Evolutionary conservation across 495 filamentous ascomycete genomes (phyloP), one percentile per base, ranked within the genome.

Genomic region (Penicillium verhagenii): DNA sequence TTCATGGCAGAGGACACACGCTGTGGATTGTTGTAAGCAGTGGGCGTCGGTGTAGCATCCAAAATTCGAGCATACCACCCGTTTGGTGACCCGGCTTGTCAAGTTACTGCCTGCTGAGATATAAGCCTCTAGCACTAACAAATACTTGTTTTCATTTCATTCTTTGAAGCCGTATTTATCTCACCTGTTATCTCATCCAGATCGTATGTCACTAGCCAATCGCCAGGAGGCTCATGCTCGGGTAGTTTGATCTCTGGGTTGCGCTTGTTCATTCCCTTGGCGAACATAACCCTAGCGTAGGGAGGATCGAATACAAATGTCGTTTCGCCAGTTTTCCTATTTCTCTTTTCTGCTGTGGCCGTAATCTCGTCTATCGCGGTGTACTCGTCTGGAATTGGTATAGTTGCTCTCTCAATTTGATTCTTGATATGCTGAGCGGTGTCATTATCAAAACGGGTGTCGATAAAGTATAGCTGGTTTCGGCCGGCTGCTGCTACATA

Each of bases 191-290:
- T 40, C 4, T 52, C 16, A 5, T 33, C 33, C 19, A 57, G 14
- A 23, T 61, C 54, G 19, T 57, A 61, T 26, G 54, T 47, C 18
- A 57, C 58, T 16, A 53, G 19, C 58, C 53, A 54, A 51, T 61
- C 50, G 28, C 54, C 58, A 14, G 37, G 39, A 7, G 54, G 49
- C 47, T 61, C 50, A 54, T 57, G 45, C 42, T 57, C 50, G 38
- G 58, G 50, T 21, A 61, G 19, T 47, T 57, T 61, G 29, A 54
- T 28, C 6, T 54, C 54, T 3, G 54, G 50, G 28, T 61, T 57
- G 21, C 21, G 49, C 39, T 21, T 61, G 9, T 57, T 61, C 14
- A 61, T 61, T 24, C 28, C 45, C 37, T 28, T 44, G 16, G 54
- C 58, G 51, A 61, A 57, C 6, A 60, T 8, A 25, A 60, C 53